A percentile compares a stretch with the other conserved stretches of the same genome.
These are phyloP conservation scores for Aspergillus sclerotioniger DNA, from an alignment of 495 filamentous ascomycete species.

Conservation along the genomic window DNA sequence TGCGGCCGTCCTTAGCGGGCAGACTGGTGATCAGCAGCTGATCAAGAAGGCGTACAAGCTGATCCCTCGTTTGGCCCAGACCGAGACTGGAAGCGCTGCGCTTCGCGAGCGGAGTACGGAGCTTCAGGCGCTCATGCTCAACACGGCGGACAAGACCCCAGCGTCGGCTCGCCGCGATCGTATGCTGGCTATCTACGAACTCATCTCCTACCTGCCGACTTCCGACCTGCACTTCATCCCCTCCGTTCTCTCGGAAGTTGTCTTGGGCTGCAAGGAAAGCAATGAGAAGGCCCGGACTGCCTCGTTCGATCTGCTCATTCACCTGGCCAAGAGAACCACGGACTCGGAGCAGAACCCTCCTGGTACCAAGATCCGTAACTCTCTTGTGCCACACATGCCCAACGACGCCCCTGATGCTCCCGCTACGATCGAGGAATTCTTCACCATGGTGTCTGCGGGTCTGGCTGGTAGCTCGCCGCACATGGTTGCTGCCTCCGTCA, in stretches of 20 bases:
- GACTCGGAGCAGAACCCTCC: slow-evolving; percentile 48
- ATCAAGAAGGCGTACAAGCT: slow-evolving; percentile 99
- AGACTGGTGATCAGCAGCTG: slow-evolving; percentile 73
- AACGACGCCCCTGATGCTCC: slow-evolving; percentile 69
- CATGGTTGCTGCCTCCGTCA: slow-evolving; percentile 93
- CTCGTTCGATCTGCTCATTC: slow-evolving; percentile 86
- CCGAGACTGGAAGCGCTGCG: slow-evolving; percentile 67
- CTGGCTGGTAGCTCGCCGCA: slow-evolving; percentile 87
- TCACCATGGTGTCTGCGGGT: slow-evolving; percentile 97
- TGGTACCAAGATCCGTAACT: slow-evolving; percentile 77
- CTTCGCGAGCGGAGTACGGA: slow-evolving; percentile 69
- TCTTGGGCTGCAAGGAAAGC: slow-evolving; percentile 92
- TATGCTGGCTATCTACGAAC: slow-evolving; percentile 72
- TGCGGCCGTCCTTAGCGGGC: slow-evolving; percentile 69
- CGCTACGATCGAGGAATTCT: slow-evolving; percentile 88
- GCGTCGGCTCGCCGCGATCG: slow-evolving; percentile 81
- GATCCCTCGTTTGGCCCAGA: slow-evolving; percentile 82
- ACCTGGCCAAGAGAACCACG: slow-evolving; percentile 78
- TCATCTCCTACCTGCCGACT: slow-evolving; percentile 73
- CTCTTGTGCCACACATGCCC: slow-evolving; percentile 80
- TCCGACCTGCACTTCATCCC: slow-evolving; percentile 88
- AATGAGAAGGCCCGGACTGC: slow-evolving; percentile 88
- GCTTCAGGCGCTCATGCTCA: slow-evolving; percentile 74
- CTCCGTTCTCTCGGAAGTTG: slow-evolving; percentile 83
- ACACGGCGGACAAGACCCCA: slow-evolving; percentile 75